A percentile compares a stretch with the other conserved stretches of the same genome.
These are phyloP conservation scores for Bacidia rubella DNA, from an alignment of 495 filamentous ascomycete species.

Conservation along the genomic window DNA sequence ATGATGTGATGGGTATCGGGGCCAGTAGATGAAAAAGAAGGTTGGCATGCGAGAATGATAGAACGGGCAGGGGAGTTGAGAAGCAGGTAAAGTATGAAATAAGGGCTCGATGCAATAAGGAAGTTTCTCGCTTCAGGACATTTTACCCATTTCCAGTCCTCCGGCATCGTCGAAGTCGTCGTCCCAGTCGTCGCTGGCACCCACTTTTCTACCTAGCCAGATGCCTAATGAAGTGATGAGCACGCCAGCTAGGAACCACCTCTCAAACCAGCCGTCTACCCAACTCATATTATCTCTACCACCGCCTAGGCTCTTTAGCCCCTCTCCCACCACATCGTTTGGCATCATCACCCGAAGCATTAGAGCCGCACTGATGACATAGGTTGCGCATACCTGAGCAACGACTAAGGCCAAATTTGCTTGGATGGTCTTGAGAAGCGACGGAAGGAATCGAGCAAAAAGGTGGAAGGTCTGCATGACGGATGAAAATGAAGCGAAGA, in stretches of 20 bases:
- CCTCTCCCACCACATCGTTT: slow-evolving; percentile 51
- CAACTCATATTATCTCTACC: slow-evolving; percentile 47
- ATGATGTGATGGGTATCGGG: no score
- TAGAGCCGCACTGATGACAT: slow-evolving; percentile 63
- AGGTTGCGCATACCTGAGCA: slow-evolving; percentile 63
- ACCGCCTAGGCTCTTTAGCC: slow-evolving; percentile 56
- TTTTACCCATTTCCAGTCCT: slow-evolving; percentile 57
- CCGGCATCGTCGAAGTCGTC: slow-evolving; percentile 46
- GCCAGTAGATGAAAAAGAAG: no score
- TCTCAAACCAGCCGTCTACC: slow-evolving; percentile 80
- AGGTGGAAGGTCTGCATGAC: slow-evolving; percentile 64
- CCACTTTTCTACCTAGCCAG: slow-evolving; percentile 50
- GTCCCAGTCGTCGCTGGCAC: slow-evolving; percentile 32
- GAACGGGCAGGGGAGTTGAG: not conserved
- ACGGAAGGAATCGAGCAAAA: slow-evolving; percentile 55
- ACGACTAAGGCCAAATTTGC: slow-evolving; percentile 60
- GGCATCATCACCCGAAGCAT: slow-evolving; percentile 62
- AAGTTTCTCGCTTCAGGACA: slow-evolving; percentile 18
- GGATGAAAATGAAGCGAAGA: slow-evolving; percentile 59
- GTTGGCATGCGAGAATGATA: no score
- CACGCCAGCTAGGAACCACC: slow-evolving; percentile 58
- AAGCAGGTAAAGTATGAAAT: not conserved
- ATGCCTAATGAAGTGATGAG: slow-evolving; percentile 50
- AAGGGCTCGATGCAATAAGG: not conserved
- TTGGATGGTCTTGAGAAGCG: slow-evolving; percentile 43